Evolutionary conservation across 202 grass and related monocot species (phyloP).

Genomic region (Carex sylvatica): DNA sequence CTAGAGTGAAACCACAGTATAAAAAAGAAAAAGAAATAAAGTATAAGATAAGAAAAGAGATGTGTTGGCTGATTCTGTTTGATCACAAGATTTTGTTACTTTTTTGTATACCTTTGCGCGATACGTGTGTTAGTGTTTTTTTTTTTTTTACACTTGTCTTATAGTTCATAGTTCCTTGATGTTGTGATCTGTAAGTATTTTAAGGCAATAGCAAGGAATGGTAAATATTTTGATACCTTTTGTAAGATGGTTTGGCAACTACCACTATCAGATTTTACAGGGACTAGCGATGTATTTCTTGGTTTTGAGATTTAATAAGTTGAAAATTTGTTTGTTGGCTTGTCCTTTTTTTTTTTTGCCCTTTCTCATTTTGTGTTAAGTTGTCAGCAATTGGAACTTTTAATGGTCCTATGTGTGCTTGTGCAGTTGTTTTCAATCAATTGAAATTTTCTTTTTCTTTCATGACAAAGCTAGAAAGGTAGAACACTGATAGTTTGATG

Average conservation of each 20-base stretch:
- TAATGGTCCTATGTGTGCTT: background rate
- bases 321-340: background rate
- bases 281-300: slow-evolving; percentile 6
- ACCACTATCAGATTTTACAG: background rate
- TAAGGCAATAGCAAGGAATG: slow-evolving; percentile 11
- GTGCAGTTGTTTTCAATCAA: background rate
- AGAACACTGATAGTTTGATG: background rate
- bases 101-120: background rate
- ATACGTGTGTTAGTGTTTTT: slow-evolving; percentile 4
- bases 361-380: background rate
- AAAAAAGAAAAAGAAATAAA: background rate
- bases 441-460: background rate
- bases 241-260: slow-evolving; percentile 12
- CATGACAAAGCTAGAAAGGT: background rate
- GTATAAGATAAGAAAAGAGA: background rate
- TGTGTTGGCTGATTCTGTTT: background rate
- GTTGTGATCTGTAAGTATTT: slow-evolving; percentile 17
- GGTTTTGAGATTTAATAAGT: background rate
- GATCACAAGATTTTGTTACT: background rate
- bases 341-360: background rate
- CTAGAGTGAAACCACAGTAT: background rate
- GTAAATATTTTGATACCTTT: slow-evolving; percentile 28
- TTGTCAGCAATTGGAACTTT: background rate
- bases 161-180: slow-evolving; percentile 22
- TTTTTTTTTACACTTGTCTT: slow-evolving; percentile 3